Evolutionary conservation across 2,329 filamentous ascomycete genomes (phyloP), one percentile per base, ranked within the genome.

Genomic region (Neofusicoccum parvum): DNA sequence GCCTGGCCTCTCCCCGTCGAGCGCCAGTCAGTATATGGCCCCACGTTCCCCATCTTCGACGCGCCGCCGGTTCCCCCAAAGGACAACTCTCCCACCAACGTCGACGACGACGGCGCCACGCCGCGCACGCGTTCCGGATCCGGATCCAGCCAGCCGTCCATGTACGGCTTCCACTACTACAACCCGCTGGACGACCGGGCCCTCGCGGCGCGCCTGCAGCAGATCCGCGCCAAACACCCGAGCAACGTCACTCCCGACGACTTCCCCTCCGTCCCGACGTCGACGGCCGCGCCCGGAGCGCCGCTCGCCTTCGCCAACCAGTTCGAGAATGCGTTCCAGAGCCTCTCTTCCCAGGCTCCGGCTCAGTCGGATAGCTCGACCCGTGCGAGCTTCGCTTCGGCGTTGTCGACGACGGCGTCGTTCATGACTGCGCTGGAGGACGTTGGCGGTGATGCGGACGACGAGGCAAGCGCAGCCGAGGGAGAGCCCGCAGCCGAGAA

Each of bases 321-420:
- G n/a, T 51, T 11, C 34, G n/a, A 36, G 10, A 17, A 6, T 10
- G 27, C 17, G 20, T 23, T 23, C 20, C 20, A 23, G 20, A 23
- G 20, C 20, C 20, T 23, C 20, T 23, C 20, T 23, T 23, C 20
- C 20, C 20, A 23, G 20, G 17, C 36, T 3, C 36, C 14, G 23
- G 7, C 14, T 20, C 23, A 17, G n/a, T n/a, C 12, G 12, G 4
- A 2, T 5, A 2, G 2, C 9, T 14, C 10, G 11, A 54, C 37
- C 17, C 50, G 56, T 23, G 5, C 20, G 11, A 60, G 56, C 43
- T 15, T 60, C 10, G n/a, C 7, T 7, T 60, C 56, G 41, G 43
- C 48, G 14, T 15, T 58, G 54, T 45, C 54, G 39, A 58, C 54
- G 27, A 43, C n/a, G 15, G 17, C 6, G n/a, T 60, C 56, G 56